Conservation (phyloP, 1,139 yeast genomes). For the Starmera stellimalicola region DNA sequence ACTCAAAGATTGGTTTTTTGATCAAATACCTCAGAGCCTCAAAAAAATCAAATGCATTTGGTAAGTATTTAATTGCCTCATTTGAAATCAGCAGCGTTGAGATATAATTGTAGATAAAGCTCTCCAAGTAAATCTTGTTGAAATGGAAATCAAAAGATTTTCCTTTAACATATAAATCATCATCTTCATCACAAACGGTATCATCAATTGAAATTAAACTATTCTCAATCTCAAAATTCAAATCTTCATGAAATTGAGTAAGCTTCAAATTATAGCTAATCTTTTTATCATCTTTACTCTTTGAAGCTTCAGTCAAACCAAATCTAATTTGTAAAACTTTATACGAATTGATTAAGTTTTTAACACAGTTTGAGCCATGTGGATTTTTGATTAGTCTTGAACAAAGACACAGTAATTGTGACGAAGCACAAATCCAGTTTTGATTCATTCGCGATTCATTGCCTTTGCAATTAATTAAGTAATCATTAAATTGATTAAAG, state of each 20-base stretch:
- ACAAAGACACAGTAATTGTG: conserved; percentile 27
- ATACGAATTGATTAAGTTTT: conserved; percentile 22
- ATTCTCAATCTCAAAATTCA: conserved; percentile 16
- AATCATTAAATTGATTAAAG: not conserved
- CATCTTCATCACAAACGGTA: not conserved
- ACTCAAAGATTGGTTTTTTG: conserved; percentile 23
- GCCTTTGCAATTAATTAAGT: not conserved
- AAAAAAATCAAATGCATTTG: conserved; percentile 29
- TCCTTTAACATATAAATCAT: not conserved
- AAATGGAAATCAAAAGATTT: conserved; percentile 3
- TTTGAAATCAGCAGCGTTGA: conserved; percentile 22
- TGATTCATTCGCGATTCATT: conserved; percentile 1
- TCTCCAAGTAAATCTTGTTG: conserved; percentile 28
- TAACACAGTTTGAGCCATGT: conserved; percentile 21
- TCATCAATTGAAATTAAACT: conserved; percentile 6
- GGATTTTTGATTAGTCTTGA: conserved; percentile 24
- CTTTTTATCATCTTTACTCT: not conserved
- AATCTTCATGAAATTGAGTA: conserved; percentile 7
- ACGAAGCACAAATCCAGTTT: conserved; percentile 27
- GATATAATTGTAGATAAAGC: conserved; percentile 30
- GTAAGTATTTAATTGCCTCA: conserved; percentile 21
- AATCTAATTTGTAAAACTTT: conserved; percentile 18
- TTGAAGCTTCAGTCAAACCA: not conserved
- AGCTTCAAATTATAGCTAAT: not conserved
- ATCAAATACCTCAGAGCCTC: conserved; percentile 23